Evolutionary conservation across 176 grass and related monocot species (phyloP).

Genomic region (Raddia guianensis): DNA sequence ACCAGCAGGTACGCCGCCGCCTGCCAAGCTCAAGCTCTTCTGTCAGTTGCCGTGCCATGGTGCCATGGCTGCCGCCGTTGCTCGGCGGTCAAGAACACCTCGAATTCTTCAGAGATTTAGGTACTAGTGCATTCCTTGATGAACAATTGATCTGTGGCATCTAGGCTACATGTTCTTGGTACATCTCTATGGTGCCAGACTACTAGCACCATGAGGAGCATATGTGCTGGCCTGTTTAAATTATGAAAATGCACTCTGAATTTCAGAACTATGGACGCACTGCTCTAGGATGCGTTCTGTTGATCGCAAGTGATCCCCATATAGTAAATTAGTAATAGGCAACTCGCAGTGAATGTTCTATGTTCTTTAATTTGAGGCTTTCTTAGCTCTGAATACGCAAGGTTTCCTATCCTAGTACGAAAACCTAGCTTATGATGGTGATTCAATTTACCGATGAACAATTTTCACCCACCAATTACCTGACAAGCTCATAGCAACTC

Average conservation of each 20-base stretch:
- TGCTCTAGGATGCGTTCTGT: neutral
- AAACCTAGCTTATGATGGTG: neutral
- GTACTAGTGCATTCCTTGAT: neutral
- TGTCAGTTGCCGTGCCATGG: neutral
- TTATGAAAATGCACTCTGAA: neutral
- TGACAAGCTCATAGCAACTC: neutral
- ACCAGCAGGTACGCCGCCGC: conserved; percentile 70
- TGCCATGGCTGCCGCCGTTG: neutral
- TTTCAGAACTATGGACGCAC: neutral
- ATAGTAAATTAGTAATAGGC: too few relatives aligned
- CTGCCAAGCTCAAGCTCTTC: conserved; percentile 31
- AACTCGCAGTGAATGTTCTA: neutral
- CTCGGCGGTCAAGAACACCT: neutral
- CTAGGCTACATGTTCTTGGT: neutral
- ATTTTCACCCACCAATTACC: neutral
- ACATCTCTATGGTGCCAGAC: too few relatives aligned
- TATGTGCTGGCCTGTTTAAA: neutral
- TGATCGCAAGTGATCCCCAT: neutral
- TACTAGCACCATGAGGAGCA: neutral
- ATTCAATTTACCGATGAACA: neutral
- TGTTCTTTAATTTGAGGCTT: neutral
- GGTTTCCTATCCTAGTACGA: neutral
- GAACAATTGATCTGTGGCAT: neutral
- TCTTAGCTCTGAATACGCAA: neutral
- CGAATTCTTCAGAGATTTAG: neutral